Evolutionary conservation across 371 early-diverging fungal species (phyloP).

Genomic region (Mucor saturninus): DNA sequence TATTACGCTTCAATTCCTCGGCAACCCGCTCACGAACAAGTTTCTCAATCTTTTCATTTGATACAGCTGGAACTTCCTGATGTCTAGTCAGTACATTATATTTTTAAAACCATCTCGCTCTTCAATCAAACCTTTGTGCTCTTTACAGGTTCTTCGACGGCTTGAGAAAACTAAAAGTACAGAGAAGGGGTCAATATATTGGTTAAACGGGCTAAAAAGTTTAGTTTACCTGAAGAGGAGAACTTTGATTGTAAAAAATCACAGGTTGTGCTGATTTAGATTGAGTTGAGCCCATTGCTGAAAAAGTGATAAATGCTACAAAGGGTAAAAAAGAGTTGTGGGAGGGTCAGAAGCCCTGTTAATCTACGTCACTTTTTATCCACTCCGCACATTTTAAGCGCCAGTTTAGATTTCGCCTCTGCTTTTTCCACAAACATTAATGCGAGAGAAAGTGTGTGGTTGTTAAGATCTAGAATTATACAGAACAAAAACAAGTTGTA

Average conservation of each 20-base stretch:
- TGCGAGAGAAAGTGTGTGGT: too few species aligned
- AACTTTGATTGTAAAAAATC: conserved; percentile 54
- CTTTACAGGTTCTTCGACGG: neutral
- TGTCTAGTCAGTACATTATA: neutral
- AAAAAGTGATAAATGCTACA: neutral
- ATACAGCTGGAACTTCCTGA: conserved; percentile 14
- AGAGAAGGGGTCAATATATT: neutral
- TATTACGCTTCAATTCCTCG: conserved; percentile 43
- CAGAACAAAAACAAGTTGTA: too few species aligned
- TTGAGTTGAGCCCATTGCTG: conserved; percentile 50
- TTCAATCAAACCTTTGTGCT: conserved; percentile 7
- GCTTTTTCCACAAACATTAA: too few species aligned
- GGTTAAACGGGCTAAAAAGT: too few species aligned
- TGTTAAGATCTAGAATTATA: too few species aligned
- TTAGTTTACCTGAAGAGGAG: conserved; percentile 45
- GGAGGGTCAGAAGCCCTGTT: neutral
- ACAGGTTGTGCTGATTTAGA: conserved; percentile 49
- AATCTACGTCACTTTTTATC: too few species aligned
- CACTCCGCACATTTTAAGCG: too few species aligned
- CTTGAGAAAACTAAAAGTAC: conserved; percentile 8
- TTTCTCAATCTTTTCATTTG: conserved; percentile 48
- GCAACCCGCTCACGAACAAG: conserved; percentile 52
- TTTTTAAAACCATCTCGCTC: neutral
- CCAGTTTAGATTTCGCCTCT: too few species aligned
- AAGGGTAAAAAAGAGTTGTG: neutral